Conservation (phyloP, 1,139 yeast species). For the Komagataea norvegica region DNA sequence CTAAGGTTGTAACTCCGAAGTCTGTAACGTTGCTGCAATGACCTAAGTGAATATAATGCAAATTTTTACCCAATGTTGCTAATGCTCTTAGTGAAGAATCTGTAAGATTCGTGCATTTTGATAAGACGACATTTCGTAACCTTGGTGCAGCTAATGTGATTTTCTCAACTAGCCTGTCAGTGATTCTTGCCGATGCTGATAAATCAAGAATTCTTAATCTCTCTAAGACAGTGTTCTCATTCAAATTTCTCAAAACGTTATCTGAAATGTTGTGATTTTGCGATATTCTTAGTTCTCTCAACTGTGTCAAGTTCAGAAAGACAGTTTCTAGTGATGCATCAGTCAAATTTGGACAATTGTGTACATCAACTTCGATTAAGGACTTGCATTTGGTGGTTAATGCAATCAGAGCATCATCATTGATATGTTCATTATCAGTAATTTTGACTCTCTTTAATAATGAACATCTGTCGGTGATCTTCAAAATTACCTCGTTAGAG, state of each 20-base stretch:
- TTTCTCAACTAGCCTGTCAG: constrained; percentile 73
- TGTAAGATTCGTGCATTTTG: constrained; percentile 84
- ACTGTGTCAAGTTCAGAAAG: constrained; percentile 59
- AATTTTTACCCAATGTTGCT: constrained; percentile 68
- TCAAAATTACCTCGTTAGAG: constrained; percentile 59
- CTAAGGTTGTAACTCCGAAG: constrained; percentile 72
- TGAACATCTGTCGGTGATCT: constrained; percentile 59
- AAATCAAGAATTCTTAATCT: constrained; percentile 76
- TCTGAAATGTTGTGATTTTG: constrained; percentile 70
- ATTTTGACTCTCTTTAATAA: constrained; percentile 79
- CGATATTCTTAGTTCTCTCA: constrained; percentile 81
- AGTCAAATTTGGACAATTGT: constrained; percentile 72
- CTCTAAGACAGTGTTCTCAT: constrained; percentile 29
- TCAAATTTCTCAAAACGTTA: constrained; percentile 39
- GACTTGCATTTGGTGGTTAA: constrained; percentile 69
- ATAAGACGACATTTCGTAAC: constrained; percentile 78
- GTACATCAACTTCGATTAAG: constrained; percentile 86
- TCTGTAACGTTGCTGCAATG: constrained; percentile 92
- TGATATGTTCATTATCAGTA: constrained; percentile 63
- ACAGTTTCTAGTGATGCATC: constrained; percentile 57
- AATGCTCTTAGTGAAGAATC: constrained; percentile 75
- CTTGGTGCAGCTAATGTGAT: constrained; percentile 78
- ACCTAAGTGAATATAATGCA: constrained; percentile 89
- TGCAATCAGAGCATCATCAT: constrained; percentile 60
- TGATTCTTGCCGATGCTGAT: constrained; percentile 76